Percentiles rank a stretch among this genome's conserved stretches.
Conservation (phyloP, 2,329 filamentous ascomycete genomes). For the Colletotrichum sp. region DNA sequence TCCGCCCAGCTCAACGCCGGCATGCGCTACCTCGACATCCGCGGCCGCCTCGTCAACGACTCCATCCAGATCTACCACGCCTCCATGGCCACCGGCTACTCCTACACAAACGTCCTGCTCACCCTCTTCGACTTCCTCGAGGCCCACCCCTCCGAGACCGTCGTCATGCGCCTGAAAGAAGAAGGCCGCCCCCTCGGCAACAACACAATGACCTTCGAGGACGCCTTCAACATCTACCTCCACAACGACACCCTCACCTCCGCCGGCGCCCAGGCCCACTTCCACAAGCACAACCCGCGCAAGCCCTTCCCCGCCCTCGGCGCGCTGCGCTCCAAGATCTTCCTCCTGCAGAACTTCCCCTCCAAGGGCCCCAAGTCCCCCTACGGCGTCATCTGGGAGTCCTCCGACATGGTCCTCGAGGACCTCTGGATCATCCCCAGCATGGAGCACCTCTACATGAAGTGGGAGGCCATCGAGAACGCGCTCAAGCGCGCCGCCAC, state of each 20-base stretch:
- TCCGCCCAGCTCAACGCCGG: constrained; percentile 49
- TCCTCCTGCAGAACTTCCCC: constrained; percentile 54
- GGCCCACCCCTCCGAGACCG: constrained; percentile 47
- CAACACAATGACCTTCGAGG: constrained; percentile 47
- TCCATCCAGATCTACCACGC: constrained; percentile 54
- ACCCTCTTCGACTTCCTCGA: constrained; percentile 52
- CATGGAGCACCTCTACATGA: constrained; percentile 46
- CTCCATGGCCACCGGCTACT: constrained; percentile 48
- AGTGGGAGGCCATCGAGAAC: constrained; percentile 49
- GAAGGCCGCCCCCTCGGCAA: constrained; percentile 44
- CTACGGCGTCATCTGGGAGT: constrained; percentile 52
- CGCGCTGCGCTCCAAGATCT: constrained; percentile 47
- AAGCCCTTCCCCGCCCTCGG: constrained; percentile 48
- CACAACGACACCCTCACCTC: constrained; percentile 37
- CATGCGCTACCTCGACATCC: constrained; percentile 55
- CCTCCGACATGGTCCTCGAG: constrained; percentile 49
- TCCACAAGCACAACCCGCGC: constrained; percentile 37
- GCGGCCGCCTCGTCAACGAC: constrained; percentile 47
- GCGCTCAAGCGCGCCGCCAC: constrained; percentile 44
- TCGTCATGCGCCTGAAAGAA: constrained; percentile 57
- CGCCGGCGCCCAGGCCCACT: constrained; percentile 37
- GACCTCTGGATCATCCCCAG: constrained; percentile 52
- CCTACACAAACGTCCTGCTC: constrained; percentile 45
- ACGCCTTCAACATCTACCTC: constrained; percentile 48
- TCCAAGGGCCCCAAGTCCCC: constrained; percentile 23